Conservation (phyloP, 208 protist species). For the Wallacemonas sp. region DNA sequence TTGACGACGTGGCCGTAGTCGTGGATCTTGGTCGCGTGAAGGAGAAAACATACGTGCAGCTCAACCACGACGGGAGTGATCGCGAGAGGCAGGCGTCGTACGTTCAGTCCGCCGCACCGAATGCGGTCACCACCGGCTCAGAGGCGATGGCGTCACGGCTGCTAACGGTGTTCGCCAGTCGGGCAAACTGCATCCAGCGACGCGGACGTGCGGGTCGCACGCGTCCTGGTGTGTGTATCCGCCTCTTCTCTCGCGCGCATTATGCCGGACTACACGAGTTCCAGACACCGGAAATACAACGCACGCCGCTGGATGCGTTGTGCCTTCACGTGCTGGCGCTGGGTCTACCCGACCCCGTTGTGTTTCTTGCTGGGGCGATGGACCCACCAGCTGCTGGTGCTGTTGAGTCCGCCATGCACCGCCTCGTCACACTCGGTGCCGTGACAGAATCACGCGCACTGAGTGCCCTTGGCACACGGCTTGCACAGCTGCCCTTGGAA, state of each 20-base stretch:
- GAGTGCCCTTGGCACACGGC: constrained; percentile 81
- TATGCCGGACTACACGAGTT: constrained; percentile 81
- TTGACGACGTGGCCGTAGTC: constrained; percentile 98
- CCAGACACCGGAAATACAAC: constrained; percentile 94
- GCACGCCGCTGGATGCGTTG: constrained; percentile 91
- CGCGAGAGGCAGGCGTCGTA: too few species aligned
- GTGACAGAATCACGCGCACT: constrained; percentile 74
- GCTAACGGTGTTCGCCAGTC: constrained; percentile 80
- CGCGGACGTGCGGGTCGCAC: constrained; percentile 94
- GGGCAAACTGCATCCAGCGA: constrained; percentile 92
- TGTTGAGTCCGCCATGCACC: constrained; percentile 58
- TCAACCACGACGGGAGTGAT: too few species aligned
- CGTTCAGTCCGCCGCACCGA: too few species aligned
- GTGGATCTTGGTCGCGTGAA: constrained; percentile 96
- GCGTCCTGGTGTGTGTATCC: constrained; percentile 91
- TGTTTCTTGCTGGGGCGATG: constrained; percentile 72
- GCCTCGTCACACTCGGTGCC: constrained; percentile 77
- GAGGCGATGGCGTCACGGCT: constrained; percentile 38
- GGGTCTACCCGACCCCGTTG: constrained; percentile 55
- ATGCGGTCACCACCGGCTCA: neutral
- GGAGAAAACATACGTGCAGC: constrained; percentile 93
- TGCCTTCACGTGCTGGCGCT: constrained; percentile 85
- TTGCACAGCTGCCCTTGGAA: constrained; percentile 78
- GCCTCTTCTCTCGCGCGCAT: constrained; percentile 87
- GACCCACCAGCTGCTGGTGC: constrained; percentile 62